These are phyloP conservation scores for Trametes sanguinea DNA, from an alignment of 768 basidiomycete genomes.

Conservation along the genomic window DNA sequence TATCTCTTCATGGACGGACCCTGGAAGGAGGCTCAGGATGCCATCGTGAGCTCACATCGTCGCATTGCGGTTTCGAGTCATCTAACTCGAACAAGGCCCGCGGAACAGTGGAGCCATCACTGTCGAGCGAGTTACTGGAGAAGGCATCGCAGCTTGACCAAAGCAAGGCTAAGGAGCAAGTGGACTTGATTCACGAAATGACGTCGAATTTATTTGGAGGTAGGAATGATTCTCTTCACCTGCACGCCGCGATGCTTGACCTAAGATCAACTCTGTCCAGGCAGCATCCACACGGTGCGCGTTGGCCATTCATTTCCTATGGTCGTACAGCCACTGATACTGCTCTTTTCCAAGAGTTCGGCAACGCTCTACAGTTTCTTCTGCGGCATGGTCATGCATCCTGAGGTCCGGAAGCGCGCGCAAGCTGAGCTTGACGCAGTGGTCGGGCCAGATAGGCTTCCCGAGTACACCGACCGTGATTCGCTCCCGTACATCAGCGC, in stretches of 20 bases:
- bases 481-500: constrained; percentile 19
- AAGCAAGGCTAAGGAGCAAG: too few relatives aligned
- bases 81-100: background rate
- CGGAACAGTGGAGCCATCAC: background rate
- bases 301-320: background rate
- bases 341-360: background rate
- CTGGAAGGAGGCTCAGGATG: constrained; percentile 53
- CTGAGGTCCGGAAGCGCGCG: constrained; percentile 8
- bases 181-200: background rate
- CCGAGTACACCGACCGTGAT: constrained; percentile 15
- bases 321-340: background rate
- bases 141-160: background rate
- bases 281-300: background rate
- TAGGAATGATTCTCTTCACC: background rate
- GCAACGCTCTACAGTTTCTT: constrained; percentile 2
- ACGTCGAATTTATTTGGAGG: background rate
- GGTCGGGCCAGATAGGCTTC: constrained; percentile 18
- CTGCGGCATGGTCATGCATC: constrained; percentile 10
- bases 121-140: background rate
- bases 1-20: constrained; percentile 61
- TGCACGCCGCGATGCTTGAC: background rate
- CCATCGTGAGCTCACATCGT: constrained; percentile 42
- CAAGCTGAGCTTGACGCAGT: constrained; percentile 22
- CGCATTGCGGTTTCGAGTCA: too few relatives aligned
- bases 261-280: background rate